These are phyloP conservation scores for Xylariaceae sp. DNA, from an alignment of 2,329 filamentous ascomycete genomes.

Conservation along the genomic window DNA sequence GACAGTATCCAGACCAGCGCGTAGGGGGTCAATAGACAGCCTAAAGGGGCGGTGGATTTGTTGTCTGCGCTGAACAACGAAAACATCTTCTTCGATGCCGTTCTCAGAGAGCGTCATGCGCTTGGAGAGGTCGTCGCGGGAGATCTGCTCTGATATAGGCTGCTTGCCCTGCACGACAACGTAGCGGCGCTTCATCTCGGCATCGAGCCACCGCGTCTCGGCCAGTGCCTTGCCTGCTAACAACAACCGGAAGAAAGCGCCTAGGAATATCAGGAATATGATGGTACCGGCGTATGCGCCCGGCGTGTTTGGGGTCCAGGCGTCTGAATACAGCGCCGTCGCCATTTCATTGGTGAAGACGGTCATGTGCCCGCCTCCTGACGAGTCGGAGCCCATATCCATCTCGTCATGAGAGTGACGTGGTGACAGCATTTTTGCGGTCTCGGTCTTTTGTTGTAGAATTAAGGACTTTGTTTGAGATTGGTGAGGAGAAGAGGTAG, in stretches of 20 bases:
- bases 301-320: constrained; percentile 75
- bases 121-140: constrained; percentile 67
- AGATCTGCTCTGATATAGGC: constrained; percentile 64
- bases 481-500: no score
- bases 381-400: constrained; percentile 39
- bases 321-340: constrained; percentile 63
- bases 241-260: constrained; percentile 71
- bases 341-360: constrained; percentile 63
- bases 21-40: constrained; percentile 66
- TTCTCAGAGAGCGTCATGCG: constrained; percentile 73
- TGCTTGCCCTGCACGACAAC: constrained; percentile 73
- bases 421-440: constrained; percentile 21
- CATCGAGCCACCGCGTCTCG: constrained; percentile 70
- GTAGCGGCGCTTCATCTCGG: constrained; percentile 77
- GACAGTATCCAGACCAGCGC: constrained; percentile 41
- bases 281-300: constrained; percentile 87
- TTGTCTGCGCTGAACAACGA: constrained; percentile 69
- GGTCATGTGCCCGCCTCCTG: constrained; percentile 48
- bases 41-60: constrained; percentile 76
- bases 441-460: no score
- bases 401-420: constrained; percentile 29
- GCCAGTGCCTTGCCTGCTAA: constrained; percentile 72
- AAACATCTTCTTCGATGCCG: constrained; percentile 81
- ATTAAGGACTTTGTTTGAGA: no score
- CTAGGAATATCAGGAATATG: constrained; percentile 85